These are phyloP conservation scores for Metschnikowia sp. DNA, from an alignment of 805 yeast genomes.

Conservation along the genomic window DNA sequence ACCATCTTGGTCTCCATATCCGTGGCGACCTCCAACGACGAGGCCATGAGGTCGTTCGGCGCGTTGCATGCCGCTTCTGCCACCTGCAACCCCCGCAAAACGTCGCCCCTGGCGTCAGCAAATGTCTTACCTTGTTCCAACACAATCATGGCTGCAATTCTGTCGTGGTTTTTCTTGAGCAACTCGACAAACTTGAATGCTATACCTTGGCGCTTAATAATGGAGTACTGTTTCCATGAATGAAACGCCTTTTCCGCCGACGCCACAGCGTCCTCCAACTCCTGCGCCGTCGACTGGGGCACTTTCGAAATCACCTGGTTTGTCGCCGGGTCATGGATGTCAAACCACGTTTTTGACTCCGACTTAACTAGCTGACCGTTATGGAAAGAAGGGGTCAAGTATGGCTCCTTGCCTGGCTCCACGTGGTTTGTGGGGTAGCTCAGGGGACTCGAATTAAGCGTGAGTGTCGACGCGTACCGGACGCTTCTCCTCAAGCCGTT, in stretches of 20 bases:
- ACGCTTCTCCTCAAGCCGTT: slow-evolving; percentile 4
- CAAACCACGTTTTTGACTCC: slow-evolving; percentile 54
- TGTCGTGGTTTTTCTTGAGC: slow-evolving; percentile 62
- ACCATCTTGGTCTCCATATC: slow-evolving; percentile 79
- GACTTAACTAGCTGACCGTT: slow-evolving; percentile 51
- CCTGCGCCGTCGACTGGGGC: slow-evolving; percentile 68
- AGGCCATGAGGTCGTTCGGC: slow-evolving; percentile 62
- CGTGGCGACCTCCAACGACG: slow-evolving; percentile 60
- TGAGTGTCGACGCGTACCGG: slow-evolving; percentile 12
- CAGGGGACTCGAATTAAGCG: slow-evolving; percentile 29
- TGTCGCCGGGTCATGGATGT: slow-evolving; percentile 75
- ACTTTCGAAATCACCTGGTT: slow-evolving; percentile 61
- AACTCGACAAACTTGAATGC: slow-evolving; percentile 66
- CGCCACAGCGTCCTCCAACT: slow-evolving; percentile 61
- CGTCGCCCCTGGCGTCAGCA: slow-evolving; percentile 71
- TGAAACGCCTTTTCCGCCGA: slow-evolving; percentile 63
- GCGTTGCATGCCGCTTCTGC: slow-evolving; percentile 72
- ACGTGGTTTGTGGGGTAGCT: slow-evolving; percentile 43
- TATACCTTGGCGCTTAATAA: slow-evolving; percentile 69
- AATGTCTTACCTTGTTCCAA: slow-evolving; percentile 65
- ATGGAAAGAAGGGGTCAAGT: slow-evolving; percentile 49
- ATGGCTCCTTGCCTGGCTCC: slow-evolving; percentile 36
- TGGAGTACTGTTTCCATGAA: slow-evolving; percentile 50
- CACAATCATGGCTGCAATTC: slow-evolving; percentile 55
- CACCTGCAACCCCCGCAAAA: slow-evolving; percentile 71